These are phyloP conservation scores for Microcos paniculata DNA, from an alignment of 345 rosid genomes.

Conservation along the genomic window DNA sequence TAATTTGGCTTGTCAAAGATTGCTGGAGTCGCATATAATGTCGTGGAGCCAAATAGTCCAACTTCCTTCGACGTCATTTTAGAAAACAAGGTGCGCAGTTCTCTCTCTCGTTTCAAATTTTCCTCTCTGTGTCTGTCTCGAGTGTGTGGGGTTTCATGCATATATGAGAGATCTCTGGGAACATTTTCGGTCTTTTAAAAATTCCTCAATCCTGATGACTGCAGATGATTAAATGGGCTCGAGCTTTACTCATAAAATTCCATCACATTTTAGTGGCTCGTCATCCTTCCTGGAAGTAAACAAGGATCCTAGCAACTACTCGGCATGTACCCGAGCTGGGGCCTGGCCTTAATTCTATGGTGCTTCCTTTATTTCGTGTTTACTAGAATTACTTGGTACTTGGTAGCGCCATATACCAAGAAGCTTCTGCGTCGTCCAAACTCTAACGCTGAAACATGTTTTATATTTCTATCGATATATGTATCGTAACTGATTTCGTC, in stretches of 20 bases:
- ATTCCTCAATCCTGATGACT: background rate
- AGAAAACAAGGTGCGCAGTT: conserved; percentile 57
- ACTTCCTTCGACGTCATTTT: conserved; percentile 76
- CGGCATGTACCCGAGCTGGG: conserved; percentile 10
- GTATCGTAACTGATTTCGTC: no score
- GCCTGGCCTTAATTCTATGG: conserved; percentile 10
- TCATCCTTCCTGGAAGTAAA: conserved; percentile 89
- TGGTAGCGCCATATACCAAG: no score
- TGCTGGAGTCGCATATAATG: conserved; percentile 72
- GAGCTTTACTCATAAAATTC: conserved; percentile 70
- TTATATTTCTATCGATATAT: no score
- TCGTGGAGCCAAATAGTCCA: conserved; percentile 90
- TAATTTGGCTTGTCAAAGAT: conserved; percentile 47
- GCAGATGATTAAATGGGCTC: conserved; percentile 82
- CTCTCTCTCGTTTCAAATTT: background rate
- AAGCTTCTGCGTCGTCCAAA: no score
- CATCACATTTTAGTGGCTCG: conserved; percentile 86
- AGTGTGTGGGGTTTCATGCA: no score
- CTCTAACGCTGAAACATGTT: no score
- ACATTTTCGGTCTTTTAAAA: conserved; percentile 11
- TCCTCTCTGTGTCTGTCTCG: no score
- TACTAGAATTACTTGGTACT: no score
- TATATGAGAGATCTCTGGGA: background rate
- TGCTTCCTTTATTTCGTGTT: conserved; percentile 32
- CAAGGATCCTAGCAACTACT: conserved; percentile 7